Base-by-base conservation (phyloP, 352 stramenopile genomes). In the Thalassiosira ordinaria region DNA sequence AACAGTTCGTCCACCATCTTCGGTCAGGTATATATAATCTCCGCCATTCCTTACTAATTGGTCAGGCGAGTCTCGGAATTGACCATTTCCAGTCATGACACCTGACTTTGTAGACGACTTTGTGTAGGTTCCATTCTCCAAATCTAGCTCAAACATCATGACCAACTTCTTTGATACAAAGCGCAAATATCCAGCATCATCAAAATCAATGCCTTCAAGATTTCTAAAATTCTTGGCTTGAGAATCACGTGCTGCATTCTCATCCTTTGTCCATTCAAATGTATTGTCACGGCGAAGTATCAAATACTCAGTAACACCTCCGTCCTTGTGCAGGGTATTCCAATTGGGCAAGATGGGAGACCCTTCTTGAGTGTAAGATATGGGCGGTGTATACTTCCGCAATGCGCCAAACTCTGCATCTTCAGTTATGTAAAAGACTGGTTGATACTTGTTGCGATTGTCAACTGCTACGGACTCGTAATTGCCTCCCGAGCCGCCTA, bases 381-480 rank as follows among this genome's bases (percentile, higher is more conserved):
- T 6, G 1, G 49, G 66, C 5, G 82, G 72, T 6, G 66, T 80
- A 35, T 82, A 89, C 29, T 66, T 63, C 16, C 69, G 65, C 18
- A 84, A 57, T 18, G 65, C 59, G 22, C 83, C 83, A 49, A 70
- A 65, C 5, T 78, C 51, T 2, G 56, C n/a, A 56, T 89, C 79
- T 72, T 89, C 83, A 8, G 74, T 83, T 13, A 67, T 35, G 70
- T 79, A 89, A 60, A 79, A 87, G 14, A 59, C 33, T 27, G 59
- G 68, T 13, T 20, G 24, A 24, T 1, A 35, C 13, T 47, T 22
- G 24, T 65, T 70, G 8, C 70, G 55, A 24, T 70, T 39, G 55
- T 89, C 83, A 44, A 74, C 84, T 5, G 83, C 74, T 68, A 91
- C 80, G 0, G 63, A 74, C 64, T 91, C 85, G 51, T 69, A 91